A percentile compares a stretch with the other conserved stretches of the same genome.
phyloP scores from a whole-genome alignment of 306 rosid species.

The Trifolium dubium region DNA sequence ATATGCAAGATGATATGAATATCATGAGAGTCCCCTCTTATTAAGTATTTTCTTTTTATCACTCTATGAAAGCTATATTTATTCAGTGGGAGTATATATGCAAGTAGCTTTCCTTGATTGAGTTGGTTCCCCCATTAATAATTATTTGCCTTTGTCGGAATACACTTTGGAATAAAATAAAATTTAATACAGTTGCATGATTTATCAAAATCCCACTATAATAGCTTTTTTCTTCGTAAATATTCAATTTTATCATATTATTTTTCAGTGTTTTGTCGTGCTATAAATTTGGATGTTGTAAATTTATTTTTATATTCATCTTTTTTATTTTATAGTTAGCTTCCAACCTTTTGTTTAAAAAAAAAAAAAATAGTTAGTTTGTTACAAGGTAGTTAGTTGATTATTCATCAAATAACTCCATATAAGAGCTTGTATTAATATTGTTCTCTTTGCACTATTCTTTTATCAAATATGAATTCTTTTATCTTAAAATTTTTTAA shows the following conservation, averaged over 20 bases:
- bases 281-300: too few relatives aligned
- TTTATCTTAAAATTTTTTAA: too few relatives aligned
- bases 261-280: too few relatives aligned
- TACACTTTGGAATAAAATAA: constrained; percentile 29
- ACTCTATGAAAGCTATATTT: constrained; percentile 32
- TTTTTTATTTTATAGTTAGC: too few relatives aligned
- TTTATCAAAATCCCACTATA: constrained; percentile 17
- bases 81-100: constrained; percentile 31
- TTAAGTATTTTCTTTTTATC: constrained; percentile 39
- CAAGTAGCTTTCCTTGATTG: constrained; percentile 16
- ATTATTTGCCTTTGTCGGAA: constrained; percentile 41
- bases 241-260: background rate
- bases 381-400: too few relatives aligned
- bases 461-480: too few relatives aligned
- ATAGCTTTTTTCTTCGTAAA: background rate
- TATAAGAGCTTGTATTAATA: too few relatives aligned
- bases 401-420: too few relatives aligned
- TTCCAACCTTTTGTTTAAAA: too few relatives aligned
- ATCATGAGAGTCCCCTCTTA: constrained; percentile 2
- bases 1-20: constrained; percentile 26
- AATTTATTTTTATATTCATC: background rate
- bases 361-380: too few relatives aligned
- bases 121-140: constrained; percentile 17
- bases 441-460: too few relatives aligned
- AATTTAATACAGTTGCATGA: background rate